Evolutionary conservation across 805 yeast species (phyloP).

Genomic region (Suhomyces emberorum): DNA sequence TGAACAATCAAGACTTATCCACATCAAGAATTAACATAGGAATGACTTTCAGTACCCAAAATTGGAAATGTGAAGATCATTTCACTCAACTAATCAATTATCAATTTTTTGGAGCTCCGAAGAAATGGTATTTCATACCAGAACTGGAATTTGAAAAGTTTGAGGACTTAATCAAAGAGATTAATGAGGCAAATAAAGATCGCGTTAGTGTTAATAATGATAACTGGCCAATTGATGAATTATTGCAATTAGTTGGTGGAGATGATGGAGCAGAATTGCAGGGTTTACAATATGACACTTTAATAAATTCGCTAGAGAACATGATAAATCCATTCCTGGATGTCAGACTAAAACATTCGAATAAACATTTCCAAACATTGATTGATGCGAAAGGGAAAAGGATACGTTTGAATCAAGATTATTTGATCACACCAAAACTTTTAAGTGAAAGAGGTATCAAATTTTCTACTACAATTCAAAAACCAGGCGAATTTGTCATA

Average conservation of each 20-base stretch:
- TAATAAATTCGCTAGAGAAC: slow-evolving; percentile 30
- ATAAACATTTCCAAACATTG: slow-evolving; percentile 18
- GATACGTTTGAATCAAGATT: slow-evolving; percentile 37
- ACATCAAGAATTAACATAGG: slow-evolving; percentile 48
- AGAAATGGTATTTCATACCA: slow-evolving; percentile 62
- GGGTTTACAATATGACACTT: slow-evolving; percentile 19
- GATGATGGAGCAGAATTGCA: slow-evolving; percentile 9
- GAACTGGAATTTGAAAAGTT: slow-evolving; percentile 51
- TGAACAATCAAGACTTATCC: slow-evolving; percentile 42
- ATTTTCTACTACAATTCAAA: slow-evolving; percentile 48
- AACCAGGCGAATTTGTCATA: slow-evolving; percentile 58
- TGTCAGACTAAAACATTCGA: slow-evolving; percentile 27
- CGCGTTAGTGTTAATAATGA: slow-evolving; percentile 10
- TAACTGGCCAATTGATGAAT: slow-evolving; percentile 19
- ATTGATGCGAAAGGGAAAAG: slow-evolving; percentile 9
- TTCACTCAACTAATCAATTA: slow-evolving; percentile 52
- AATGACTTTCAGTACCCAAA: slow-evolving; percentile 50
- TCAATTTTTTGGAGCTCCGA: slow-evolving; percentile 53
- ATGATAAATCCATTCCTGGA: slow-evolving; percentile 27
- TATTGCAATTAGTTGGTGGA: slow-evolving; percentile 13
- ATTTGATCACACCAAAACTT: slow-evolving; percentile 47
- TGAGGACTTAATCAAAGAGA: slow-evolving; percentile 38
- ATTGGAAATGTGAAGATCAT: slow-evolving; percentile 63
- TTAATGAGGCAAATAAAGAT: slow-evolving; percentile 9
- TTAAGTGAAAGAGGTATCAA: slow-evolving; percentile 48